These are phyloP conservation scores for Oryza meridionalis DNA, from an alignment of 176 grass and related monocot genomes.

Conservation along the genomic window DNA sequence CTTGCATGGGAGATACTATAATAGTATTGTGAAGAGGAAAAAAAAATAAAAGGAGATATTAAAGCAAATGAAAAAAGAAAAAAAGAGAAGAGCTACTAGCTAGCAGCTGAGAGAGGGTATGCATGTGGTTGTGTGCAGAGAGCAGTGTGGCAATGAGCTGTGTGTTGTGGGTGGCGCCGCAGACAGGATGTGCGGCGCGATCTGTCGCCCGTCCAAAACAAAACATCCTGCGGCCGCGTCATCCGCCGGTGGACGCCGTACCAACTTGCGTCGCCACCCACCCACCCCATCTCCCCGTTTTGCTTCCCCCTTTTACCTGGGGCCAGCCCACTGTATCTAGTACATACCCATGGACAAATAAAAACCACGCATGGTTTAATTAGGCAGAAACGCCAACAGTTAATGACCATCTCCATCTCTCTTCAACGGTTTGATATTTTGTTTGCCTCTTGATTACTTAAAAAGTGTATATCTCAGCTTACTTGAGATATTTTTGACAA, in stretches of 20 bases:
- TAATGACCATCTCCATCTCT: background rate
- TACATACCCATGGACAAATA: too few relatives aligned
- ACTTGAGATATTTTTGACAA: too few relatives aligned
- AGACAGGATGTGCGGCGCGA: background rate
- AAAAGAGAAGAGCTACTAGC: too few relatives aligned
- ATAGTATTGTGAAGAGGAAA: too few relatives aligned
- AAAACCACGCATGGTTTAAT: background rate
- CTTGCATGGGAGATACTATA: too few relatives aligned
- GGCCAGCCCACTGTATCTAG: background rate
- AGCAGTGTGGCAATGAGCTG: too few relatives aligned
- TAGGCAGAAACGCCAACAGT: background rate
- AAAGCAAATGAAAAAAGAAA: too few relatives aligned
- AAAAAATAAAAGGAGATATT: too few relatives aligned
- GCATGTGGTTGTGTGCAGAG: too few relatives aligned
- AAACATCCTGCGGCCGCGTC: slow-evolving; percentile 35
- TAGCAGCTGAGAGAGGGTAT: too few relatives aligned
- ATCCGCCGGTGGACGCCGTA: slow-evolving; percentile 46
- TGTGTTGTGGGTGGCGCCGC: too few relatives aligned
- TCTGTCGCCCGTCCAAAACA: slow-evolving; percentile 41
- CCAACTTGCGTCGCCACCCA: slow-evolving; percentile 9
- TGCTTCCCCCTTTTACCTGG: background rate
- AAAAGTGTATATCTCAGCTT: background rate
- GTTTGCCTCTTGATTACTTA: background rate
- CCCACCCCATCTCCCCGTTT: background rate
- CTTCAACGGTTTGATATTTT: background rate